phyloP scores from a whole-genome alignment of 331 rosid genomes.

The Erythrophleum ivorense region DNA sequence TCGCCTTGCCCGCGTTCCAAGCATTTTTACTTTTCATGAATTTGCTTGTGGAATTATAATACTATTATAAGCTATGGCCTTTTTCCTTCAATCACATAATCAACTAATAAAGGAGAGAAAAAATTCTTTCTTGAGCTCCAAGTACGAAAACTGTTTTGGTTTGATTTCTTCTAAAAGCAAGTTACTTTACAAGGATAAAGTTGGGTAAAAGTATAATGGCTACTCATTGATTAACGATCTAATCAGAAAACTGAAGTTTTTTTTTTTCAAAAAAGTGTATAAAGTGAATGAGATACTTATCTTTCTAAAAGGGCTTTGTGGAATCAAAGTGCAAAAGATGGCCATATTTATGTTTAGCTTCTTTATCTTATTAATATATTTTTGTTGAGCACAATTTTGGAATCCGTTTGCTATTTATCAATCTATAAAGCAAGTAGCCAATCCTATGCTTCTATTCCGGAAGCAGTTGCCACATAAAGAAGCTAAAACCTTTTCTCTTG shows the following conservation, averaged over 20 bases:
- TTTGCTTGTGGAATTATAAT: slow-evolving; percentile 26
- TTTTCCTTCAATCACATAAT: slow-evolving; percentile 21
- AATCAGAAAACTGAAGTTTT: slow-evolving; percentile 45
- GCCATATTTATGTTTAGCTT: slow-evolving; percentile 39
- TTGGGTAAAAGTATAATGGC: slow-evolving; percentile 44
- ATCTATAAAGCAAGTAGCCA: slow-evolving; percentile 30
- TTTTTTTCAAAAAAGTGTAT: slow-evolving; percentile 53
- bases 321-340: slow-evolving; percentile 51
- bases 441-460: slow-evolving; percentile 42
- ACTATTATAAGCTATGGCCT: neutral
- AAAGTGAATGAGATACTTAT: slow-evolving; percentile 44
- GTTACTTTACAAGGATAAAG: slow-evolving; percentile 45
- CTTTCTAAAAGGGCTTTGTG: slow-evolving; percentile 57
- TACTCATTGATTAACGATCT: slow-evolving; percentile 38
- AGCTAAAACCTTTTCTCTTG: neutral
- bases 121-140: slow-evolving; percentile 30
- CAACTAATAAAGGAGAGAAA: slow-evolving; percentile 7
- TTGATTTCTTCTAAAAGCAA: slow-evolving; percentile 43
- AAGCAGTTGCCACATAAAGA: slow-evolving; percentile 33
- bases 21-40: slow-evolving; percentile 15
- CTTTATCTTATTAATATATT: slow-evolving; percentile 39
- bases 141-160: slow-evolving; percentile 33
- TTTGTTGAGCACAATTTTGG: slow-evolving; percentile 37
- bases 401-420: slow-evolving; percentile 25
- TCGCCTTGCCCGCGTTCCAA: neutral